A percentile compares a stretch with the other conserved stretches of the same genome.
phyloP scores from a whole-genome alignment of 1,284 basidiomycete species.

The Cryptococcus floricola region DNA sequence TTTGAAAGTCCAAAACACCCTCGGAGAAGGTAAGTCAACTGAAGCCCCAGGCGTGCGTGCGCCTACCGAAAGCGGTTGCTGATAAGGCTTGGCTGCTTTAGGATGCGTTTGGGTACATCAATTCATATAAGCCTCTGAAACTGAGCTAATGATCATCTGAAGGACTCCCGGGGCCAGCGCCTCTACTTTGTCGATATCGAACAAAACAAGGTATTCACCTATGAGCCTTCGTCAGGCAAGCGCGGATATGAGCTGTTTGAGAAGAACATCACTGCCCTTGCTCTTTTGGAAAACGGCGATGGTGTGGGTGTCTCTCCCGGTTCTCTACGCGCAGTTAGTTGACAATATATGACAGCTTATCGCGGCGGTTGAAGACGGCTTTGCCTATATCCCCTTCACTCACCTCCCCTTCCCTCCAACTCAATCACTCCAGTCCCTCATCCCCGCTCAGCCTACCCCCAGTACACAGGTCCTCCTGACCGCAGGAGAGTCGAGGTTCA shows the following conservation, averaged over 20 bases:
- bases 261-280: conserved; percentile 12
- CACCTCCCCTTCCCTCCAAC: conserved; percentile 19
- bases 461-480: neutral
- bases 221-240: conserved; percentile 15
- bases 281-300: conserved; percentile 6
- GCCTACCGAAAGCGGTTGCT: neutral
- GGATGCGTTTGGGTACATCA: neutral
- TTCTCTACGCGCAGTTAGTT: neutral
- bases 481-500: conserved; percentile 14
- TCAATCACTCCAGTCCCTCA: neutral
- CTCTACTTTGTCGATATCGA: conserved; percentile 32
- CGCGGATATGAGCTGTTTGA: conserved; percentile 23
- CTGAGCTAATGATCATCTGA: neutral
- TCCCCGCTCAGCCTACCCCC: neutral
- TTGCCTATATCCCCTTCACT: conserved; percentile 13
- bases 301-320: conserved; percentile 13
- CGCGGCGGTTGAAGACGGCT: conserved; percentile 12
- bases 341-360: conserved; percentile 13
- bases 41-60: no score
- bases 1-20: conserved; percentile 11
- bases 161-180: conserved; percentile 18
- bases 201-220: conserved; percentile 14
- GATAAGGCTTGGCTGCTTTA: neutral
- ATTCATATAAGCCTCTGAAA: no score
- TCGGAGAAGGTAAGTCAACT: conserved; percentile 21